Evolutionary conservation across 352 stramenopile species (phyloP).

Genomic region (Pseudoperonospora humuli): DNA sequence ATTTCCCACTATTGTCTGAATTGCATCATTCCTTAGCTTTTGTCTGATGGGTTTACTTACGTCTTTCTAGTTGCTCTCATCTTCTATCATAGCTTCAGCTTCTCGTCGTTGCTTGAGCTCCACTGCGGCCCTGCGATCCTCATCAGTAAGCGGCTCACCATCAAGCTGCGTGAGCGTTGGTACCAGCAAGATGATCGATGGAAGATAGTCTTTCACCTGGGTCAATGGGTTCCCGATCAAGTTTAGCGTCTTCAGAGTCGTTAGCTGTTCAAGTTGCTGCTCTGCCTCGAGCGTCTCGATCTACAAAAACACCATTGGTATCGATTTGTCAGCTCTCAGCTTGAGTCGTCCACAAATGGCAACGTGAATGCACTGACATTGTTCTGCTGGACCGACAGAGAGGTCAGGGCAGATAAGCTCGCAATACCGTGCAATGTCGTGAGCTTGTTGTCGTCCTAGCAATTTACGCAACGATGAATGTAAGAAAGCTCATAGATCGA

Average conservation of each 20-base stretch:
- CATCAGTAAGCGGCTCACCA: constrained; percentile 39
- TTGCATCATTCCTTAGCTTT: not conserved
- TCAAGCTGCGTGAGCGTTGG: constrained; percentile 59
- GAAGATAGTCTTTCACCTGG: constrained; percentile 58
- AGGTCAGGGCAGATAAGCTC: no score
- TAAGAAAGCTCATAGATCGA: no score
- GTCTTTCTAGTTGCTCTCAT: not conserved
- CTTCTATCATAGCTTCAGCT: constrained; percentile 21
- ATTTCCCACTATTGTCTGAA: constrained; percentile 16
- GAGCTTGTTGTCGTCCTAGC: no score
- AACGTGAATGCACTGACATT: no score
- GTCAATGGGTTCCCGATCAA: constrained; percentile 48
- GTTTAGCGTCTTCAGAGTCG: constrained; percentile 34
- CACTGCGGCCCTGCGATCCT: constrained; percentile 53
- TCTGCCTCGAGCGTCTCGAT: no score
- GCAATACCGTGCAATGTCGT: no score
- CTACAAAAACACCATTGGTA: no score
- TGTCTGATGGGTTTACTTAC: constrained; percentile 6
- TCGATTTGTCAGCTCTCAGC: no score
- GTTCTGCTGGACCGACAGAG: constrained; percentile 49
- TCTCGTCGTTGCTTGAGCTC: constrained; percentile 48
- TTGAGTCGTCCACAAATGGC: no score
- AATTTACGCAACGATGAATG: no score
- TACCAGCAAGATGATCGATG: constrained; percentile 40
- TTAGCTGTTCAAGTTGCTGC: constrained; percentile 37